Evolutionary conservation across 495 filamentous ascomycete genomes (phyloP), one percentile per base, ranked within the genome.

Genomic region (Pyrenula aspistea): DNA sequence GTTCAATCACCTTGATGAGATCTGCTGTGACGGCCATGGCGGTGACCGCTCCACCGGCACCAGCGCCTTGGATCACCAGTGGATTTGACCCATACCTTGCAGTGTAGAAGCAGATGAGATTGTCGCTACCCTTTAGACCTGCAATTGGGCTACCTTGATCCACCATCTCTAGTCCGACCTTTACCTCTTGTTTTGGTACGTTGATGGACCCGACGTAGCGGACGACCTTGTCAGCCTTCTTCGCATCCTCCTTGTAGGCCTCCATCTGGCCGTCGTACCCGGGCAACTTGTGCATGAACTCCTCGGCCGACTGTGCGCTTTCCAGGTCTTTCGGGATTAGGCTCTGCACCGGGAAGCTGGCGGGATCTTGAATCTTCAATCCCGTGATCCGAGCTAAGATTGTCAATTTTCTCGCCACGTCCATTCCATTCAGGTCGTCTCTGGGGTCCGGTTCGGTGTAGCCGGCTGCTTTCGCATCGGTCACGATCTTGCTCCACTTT

Each of bases 41-140:
- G 31, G 93, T 97, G 36, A 96, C 90, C 24, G 95, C 92, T 49
- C 86, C 90, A 62, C 93, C 93, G 55, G 93, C 93, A 54, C 91
- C 93, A 42, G 90, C 91, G 57, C 93, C 93, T 76, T 96, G 91
- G 53, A 98, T 83, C 65, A 96, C 93, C 55, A 96, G 71, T 12
- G 93, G 88, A 67, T 91, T 94, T 57, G 74, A 75, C 47, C 89
- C 89, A 66, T 98, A 97, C 62, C 93, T 81, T 76, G 91, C 85
- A 50, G 93, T 96, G 71, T 93, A 95, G 78, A 98, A 95, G 77
- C 83, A 93, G 64, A 98, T 93, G 66, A 96, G 92, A 74, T 97
- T 97, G 67, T 96, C 93, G 70, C 90, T 96, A 42, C 93, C 93
- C 77, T 95, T 94, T 56, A 97, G 74, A 36, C 87, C 86, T 24